phyloP scores from a whole-genome alignment of 805 yeast species.

The Candida orba region DNA sequence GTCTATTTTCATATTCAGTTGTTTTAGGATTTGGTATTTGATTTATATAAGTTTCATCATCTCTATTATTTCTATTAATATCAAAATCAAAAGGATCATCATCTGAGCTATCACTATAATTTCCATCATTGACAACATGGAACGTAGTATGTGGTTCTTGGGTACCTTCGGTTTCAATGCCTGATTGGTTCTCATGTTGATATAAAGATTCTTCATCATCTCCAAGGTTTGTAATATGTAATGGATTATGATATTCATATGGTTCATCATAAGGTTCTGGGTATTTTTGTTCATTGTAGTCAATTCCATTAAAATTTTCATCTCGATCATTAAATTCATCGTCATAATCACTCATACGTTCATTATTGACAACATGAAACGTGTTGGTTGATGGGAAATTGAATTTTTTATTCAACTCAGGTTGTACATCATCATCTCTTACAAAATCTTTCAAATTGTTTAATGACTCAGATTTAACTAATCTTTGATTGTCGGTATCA shows the following conservation, averaged over 20 bases:
- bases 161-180: constrained; percentile 1
- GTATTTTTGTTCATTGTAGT: too few species aligned
- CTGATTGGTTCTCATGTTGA: background rate
- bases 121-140: constrained; percentile 24
- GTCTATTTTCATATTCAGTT: constrained; percentile 4
- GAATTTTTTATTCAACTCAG: background rate
- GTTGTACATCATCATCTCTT: background rate
- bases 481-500: background rate
- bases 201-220: background rate
- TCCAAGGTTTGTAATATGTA: background rate
- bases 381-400: background rate
- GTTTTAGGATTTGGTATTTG: constrained; percentile 1
- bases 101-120: constrained; percentile 11
- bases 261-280: background rate
- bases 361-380: background rate
- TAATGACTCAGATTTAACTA: background rate
- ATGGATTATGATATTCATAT: background rate
- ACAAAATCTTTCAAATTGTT: background rate
- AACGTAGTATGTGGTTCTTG: constrained; percentile 11
- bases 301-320: background rate
- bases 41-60: constrained; percentile 10
- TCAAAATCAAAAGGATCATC: constrained; percentile 1
- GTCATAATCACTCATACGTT: background rate
- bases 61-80: background rate
- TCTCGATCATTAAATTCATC: background rate